Evolutionary conservation across 2,329 filamentous ascomycete genomes (phyloP).

Genomic region (Diaporthe amygdali): DNA sequence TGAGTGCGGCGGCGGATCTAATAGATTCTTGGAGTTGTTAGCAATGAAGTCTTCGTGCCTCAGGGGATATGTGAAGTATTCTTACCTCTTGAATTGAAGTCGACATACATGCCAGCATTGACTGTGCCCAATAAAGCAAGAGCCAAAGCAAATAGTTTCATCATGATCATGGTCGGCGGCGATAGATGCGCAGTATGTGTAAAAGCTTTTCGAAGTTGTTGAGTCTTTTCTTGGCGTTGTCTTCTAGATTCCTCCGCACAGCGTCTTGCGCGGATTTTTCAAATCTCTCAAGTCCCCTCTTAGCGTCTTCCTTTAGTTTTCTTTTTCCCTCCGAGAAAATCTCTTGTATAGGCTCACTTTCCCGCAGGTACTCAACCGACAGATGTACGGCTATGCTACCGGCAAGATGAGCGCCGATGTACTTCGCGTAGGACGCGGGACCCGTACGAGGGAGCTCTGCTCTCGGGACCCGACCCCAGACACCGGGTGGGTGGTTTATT

Average conservation of each 20-base stretch:
- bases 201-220: background rate
- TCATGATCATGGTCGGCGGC: background rate
- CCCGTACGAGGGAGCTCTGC: background rate
- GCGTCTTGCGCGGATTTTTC: background rate
- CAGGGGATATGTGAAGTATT: background rate
- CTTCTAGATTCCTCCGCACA: background rate
- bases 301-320: background rate
- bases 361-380: background rate
- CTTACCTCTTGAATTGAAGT: background rate
- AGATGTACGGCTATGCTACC: no score
- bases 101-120: background rate
- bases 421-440: background rate
- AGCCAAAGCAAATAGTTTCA: background rate
- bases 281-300: background rate
- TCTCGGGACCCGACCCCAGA: background rate
- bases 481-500: background rate
- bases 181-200: background rate
- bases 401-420: background rate
- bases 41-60: background rate
- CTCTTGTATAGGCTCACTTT: background rate
- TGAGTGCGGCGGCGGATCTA: conserved; percentile 46
- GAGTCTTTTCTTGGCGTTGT: background rate
- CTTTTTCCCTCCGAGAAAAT: background rate
- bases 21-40: conserved; percentile 45
- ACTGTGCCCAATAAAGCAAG: background rate